Percentiles rank a stretch among this genome's conserved stretches.
phyloP scores from a whole-genome alignment of 768 basidiomycete species.

The Collybia nuda region DNA sequence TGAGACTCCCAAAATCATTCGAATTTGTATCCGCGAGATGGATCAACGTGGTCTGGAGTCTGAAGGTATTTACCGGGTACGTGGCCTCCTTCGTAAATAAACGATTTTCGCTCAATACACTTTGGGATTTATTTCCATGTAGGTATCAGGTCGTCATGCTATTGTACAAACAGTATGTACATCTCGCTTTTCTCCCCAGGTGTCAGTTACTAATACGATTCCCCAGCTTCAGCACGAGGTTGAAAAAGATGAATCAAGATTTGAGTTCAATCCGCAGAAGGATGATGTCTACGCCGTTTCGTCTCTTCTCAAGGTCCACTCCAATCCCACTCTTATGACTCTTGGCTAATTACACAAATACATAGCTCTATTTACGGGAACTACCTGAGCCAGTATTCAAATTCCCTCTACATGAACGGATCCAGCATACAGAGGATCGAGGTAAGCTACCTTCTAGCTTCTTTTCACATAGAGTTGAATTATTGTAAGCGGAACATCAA shows the following conservation, averaged over 20 bases:
- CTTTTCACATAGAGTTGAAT: neutral
- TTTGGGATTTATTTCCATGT: neutral
- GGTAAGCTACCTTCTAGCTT: slow-evolving; percentile 40
- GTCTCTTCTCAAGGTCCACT: slow-evolving; percentile 77
- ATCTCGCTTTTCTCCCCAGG: neutral
- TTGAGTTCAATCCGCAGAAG: slow-evolving; percentile 62
- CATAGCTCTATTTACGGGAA: slow-evolving; percentile 77
- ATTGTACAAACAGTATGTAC: slow-evolving; percentile 71
- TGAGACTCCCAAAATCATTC: slow-evolving; percentile 77
- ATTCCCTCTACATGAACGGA: slow-evolving; percentile 75
- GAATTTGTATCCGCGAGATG: slow-evolving; percentile 79
- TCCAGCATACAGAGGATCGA: slow-evolving; percentile 76
- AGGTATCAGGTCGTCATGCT: slow-evolving; percentile 87
- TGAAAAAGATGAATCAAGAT: slow-evolving; percentile 77
- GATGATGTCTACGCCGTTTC: slow-evolving; percentile 86
- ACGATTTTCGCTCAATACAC: too few relatives aligned
- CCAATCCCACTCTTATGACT: neutral
- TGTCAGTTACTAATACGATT: neutral
- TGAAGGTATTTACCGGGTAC: slow-evolving; percentile 81
- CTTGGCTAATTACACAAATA: neutral
- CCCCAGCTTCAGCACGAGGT: slow-evolving; percentile 80
- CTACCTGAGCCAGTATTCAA: slow-evolving; percentile 89
- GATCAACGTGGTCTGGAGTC: slow-evolving; percentile 75
- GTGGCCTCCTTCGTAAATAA: slow-evolving; percentile 14
- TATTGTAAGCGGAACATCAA: slow-evolving; percentile 62